Percentiles rank a stretch among this genome's conserved stretches.
phyloP scores from a whole-genome alignment of 2,329 filamentous ascomycete genomes.

The Alternaria hordeiaustralica region DNA sequence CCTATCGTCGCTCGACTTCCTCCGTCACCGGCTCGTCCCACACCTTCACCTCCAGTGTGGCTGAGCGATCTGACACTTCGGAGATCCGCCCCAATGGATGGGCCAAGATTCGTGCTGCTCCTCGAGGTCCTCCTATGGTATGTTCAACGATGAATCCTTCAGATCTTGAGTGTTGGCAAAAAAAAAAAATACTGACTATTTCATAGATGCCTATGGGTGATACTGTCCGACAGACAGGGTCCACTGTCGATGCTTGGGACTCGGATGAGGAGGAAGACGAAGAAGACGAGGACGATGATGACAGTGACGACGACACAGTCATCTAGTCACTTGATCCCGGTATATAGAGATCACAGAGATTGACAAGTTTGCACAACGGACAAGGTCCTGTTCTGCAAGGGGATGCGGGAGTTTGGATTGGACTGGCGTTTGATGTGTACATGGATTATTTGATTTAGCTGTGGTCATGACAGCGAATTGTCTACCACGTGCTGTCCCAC shows the following conservation, averaged over 20 bases:
- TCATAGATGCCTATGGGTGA: slow-evolving; percentile 19
- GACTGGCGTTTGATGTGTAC: background rate
- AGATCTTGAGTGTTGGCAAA: background rate
- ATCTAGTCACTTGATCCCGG: slow-evolving; percentile 11
- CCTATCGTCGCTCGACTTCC: slow-evolving; percentile 20
- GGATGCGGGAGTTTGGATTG: background rate
- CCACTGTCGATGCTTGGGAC: slow-evolving; percentile 15
- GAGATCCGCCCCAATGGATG: slow-evolving; percentile 22
- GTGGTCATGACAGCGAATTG: background rate
- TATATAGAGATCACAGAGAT: background rate
- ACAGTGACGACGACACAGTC: slow-evolving; percentile 48
- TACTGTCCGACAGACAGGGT: background rate
- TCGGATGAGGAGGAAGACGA: slow-evolving; percentile 46
- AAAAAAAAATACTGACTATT: slow-evolving; percentile 9
- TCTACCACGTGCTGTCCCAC: background rate
- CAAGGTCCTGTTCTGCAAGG: background rate
- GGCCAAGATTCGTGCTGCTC: slow-evolving; percentile 39
- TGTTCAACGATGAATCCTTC: background rate
- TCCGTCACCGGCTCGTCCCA: slow-evolving; percentile 21
- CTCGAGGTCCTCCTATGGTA: slow-evolving; percentile 22
- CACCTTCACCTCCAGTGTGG: slow-evolving; percentile 32
- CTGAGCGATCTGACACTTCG: slow-evolving; percentile 29
- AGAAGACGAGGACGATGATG: slow-evolving; percentile 52
- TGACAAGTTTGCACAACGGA: background rate
- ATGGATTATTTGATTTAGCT: background rate